Percentiles rank a stretch among this genome's conserved stretches.
These are phyloP conservation scores for Trichaptum fuscoviolaceum DNA, from an alignment of 768 basidiomycete genomes.

Conservation along the genomic window DNA sequence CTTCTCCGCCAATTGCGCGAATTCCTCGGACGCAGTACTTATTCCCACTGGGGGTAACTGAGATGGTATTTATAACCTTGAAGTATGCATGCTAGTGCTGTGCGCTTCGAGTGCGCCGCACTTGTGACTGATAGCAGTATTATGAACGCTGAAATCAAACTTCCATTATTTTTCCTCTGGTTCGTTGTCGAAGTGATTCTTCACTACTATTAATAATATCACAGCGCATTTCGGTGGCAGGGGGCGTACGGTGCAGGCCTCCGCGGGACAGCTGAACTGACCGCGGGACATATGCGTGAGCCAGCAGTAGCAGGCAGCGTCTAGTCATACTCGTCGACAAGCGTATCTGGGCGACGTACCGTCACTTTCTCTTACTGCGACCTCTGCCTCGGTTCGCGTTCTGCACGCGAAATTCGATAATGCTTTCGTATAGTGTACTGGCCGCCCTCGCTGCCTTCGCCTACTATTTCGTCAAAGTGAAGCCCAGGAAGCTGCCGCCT, in stretches of 20 bases:
- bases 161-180: background rate
- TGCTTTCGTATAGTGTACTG: background rate
- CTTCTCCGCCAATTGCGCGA: too few species aligned
- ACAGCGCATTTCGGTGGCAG: background rate
- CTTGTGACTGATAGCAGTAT: background rate
- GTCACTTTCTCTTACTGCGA: background rate
- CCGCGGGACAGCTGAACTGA: too few species aligned
- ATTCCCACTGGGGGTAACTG: background rate
- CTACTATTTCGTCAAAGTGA: background rate
- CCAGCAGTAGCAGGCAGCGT: background rate
- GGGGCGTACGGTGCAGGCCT: too few species aligned
- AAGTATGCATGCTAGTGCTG: too few species aligned
- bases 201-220: background rate
- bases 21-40: background rate
- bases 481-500: constrained; percentile 32
- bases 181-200: background rate
- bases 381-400: background rate
- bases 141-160: background rate
- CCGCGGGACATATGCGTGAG: background rate
- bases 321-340: background rate
- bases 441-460: background rate
- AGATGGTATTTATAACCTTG: background rate
- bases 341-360: background rate
- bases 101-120: too few species aligned
- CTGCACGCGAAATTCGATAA: background rate